These are phyloP conservation scores for Hyphopichia buzzinii DNA, from an alignment of 1,139 yeast genomes.

Conservation along the genomic window DNA sequence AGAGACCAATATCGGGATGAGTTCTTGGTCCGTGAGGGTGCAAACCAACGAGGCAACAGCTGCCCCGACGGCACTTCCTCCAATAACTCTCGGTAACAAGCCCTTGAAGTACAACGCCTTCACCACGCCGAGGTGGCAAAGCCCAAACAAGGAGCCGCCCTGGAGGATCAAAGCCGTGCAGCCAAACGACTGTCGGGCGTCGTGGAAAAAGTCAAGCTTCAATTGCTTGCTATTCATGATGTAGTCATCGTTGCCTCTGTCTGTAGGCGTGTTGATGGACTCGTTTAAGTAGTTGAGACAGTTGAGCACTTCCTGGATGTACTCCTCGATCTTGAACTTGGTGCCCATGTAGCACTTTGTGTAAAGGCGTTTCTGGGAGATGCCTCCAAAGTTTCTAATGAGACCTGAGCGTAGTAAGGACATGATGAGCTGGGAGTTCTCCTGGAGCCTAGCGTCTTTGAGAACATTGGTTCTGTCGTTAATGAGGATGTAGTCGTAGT, in stretches of 20 bases:
- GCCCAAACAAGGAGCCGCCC: conserved; percentile 92
- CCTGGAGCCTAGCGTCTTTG: conserved; percentile 57
- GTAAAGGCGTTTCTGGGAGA: conserved; percentile 75
- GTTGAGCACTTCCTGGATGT: conserved; percentile 69
- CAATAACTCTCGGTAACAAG: conserved; percentile 76
- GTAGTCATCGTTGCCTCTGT: conserved; percentile 28
- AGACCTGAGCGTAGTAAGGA: conserved; percentile 79
- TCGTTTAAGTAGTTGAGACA: conserved; percentile 60
- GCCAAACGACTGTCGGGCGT: conserved; percentile 87
- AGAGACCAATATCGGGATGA: conserved; percentile 45
- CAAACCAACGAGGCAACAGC: conserved; percentile 87
- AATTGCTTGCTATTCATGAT: conserved; percentile 54
- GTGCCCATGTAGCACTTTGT: conserved; percentile 86
- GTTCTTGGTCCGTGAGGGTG: conserved; percentile 57
- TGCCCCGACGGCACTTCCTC: conserved; percentile 96
- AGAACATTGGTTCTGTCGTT: conserved; percentile 68
- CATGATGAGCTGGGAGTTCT: conserved; percentile 59
- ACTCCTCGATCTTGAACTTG: conserved; percentile 82
- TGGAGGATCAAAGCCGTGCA: conserved; percentile 86
- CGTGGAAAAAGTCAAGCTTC: conserved; percentile 83
- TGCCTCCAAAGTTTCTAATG: conserved; percentile 87
- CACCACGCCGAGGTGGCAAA: conserved; percentile 91
- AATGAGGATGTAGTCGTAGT: conserved; percentile 82
- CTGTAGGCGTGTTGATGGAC: conserved; percentile 26
- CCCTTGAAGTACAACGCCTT: conserved; percentile 74